These are phyloP conservation scores for Pseudohyphozyma bogoriensis DNA, from an alignment of 768 basidiomycete genomes.

Conservation along the genomic window DNA sequence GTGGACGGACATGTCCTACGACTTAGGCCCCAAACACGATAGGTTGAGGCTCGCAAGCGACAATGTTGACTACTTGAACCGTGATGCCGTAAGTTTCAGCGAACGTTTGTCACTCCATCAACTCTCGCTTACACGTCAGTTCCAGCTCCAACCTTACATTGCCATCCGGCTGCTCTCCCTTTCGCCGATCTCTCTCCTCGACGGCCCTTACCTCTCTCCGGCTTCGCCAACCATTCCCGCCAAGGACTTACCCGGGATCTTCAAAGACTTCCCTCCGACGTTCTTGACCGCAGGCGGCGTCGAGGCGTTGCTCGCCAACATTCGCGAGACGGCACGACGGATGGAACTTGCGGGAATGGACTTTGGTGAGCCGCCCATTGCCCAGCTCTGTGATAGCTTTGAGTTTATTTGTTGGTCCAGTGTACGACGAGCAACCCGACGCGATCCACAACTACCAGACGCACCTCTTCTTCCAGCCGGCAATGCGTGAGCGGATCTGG, in stretches of 20 bases:
- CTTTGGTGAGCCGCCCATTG: not conserved
- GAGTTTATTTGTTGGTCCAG: not conserved
- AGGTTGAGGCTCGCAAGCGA: not conserved
- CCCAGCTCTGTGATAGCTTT: not conserved
- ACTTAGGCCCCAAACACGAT: not conserved
- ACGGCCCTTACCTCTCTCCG: slow-evolving; percentile 2
- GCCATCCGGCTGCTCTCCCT: not conserved
- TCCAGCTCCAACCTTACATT: slow-evolving; percentile 4
- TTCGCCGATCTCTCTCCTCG: slow-evolving; percentile 1
- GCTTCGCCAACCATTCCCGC: not conserved
- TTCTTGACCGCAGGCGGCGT: slow-evolving; percentile 1
- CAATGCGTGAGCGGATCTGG: not conserved
- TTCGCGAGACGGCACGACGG: not conserved
- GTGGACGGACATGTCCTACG: not conserved
- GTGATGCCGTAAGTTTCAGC: not conserved
- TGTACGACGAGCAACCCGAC: not conserved
- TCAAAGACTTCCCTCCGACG: not conserved
- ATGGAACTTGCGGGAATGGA: not conserved
- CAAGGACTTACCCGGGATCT: not conserved
- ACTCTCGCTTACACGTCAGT: not conserved
- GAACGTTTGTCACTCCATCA: not conserved
- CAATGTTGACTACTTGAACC: not conserved
- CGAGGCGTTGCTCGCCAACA: not conserved
- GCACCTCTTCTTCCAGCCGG: not conserved
- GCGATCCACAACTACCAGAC: not conserved